Evolutionary conservation across 139 green algal species (phyloP).

Genomic region (Zygnema circumcarinatum): DNA sequence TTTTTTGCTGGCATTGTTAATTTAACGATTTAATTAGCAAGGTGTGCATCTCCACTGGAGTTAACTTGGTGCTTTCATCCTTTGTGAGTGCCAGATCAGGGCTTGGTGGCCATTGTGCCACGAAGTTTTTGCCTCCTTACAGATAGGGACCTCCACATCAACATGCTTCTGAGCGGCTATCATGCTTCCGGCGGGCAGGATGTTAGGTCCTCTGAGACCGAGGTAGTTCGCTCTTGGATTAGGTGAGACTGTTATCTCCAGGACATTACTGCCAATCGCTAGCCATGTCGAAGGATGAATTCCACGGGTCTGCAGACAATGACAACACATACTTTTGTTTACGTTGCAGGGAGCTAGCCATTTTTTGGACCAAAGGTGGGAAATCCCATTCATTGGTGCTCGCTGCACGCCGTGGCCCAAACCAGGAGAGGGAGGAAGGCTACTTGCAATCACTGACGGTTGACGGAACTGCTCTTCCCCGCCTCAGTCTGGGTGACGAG

Average conservation of each 20-base stretch:
- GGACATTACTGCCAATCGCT: background rate
- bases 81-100: background rate
- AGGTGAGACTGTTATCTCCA: too few relatives aligned
- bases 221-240: slow-evolving; percentile 32
- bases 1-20: too few relatives aligned
- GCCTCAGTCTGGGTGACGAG: slow-evolving; percentile 32
- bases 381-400: slow-evolving; percentile 2
- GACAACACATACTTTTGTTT: background rate
- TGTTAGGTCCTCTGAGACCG: background rate
- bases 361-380: slow-evolving; percentile 22
- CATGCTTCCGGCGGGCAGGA: slow-evolving; percentile 4
- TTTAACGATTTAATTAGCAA: too few relatives aligned
- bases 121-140: slow-evolving; percentile 49
- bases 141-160: slow-evolving; percentile 49
- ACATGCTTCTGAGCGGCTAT: slow-evolving; percentile 56
- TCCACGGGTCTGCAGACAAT: background rate
- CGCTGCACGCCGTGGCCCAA: background rate
- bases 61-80: background rate
- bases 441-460: slow-evolving; percentile 29
- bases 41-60: too few relatives aligned
- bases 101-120: slow-evolving; percentile 8
- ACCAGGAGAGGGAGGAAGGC: slow-evolving; percentile 28
- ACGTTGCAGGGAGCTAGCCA: background rate
- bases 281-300: background rate
- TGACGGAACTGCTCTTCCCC: slow-evolving; percentile 24